phyloP scores from a whole-genome alignment of 2,329 filamentous ascomycete genomes.

The Ceratocystis cacaofunesta region DNA sequence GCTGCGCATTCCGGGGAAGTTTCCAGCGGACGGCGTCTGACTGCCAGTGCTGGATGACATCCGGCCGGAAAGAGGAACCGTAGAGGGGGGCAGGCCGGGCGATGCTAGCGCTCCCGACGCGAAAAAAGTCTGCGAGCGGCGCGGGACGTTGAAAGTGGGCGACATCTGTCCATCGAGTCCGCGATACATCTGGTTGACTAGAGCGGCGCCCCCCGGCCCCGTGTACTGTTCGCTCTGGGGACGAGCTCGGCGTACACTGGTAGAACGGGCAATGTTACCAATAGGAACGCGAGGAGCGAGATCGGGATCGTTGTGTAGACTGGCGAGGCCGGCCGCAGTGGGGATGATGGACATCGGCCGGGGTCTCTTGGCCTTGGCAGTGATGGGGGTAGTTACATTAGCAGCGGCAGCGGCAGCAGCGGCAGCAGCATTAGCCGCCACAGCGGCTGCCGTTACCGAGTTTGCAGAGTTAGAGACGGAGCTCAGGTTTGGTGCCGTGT shows the following conservation, averaged over 20 bases:
- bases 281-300: constrained; percentile 67
- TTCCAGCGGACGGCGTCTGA: constrained; percentile 37
- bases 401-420: constrained; percentile 16
- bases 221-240: constrained; percentile 52
- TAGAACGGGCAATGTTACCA: constrained; percentile 37
- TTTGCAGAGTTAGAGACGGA: constrained; percentile 30
- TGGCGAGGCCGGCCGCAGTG: constrained; percentile 22
- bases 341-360: constrained; percentile 46
- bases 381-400: constrained; percentile 17
- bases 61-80: constrained; percentile 32
- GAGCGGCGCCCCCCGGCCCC: constrained; percentile 40
- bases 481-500: constrained; percentile 35
- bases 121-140: constrained; percentile 52
- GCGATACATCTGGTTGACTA: constrained; percentile 78
- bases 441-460: constrained; percentile 17
- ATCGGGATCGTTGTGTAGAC: constrained; percentile 47
- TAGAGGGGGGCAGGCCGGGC: constrained; percentile 23
- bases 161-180: constrained; percentile 51
- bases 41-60: constrained; percentile 31
- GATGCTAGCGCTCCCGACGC: constrained; percentile 30
- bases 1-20: constrained; percentile 58
- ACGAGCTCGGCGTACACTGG: constrained; percentile 39
- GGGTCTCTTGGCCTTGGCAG: constrained; percentile 30
- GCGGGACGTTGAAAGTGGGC: constrained; percentile 40
- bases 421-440: constrained; percentile 7